Evolutionary conservation across 352 stramenopile genomes (phyloP).

Genomic region (Blastocystis sp.): DNA sequence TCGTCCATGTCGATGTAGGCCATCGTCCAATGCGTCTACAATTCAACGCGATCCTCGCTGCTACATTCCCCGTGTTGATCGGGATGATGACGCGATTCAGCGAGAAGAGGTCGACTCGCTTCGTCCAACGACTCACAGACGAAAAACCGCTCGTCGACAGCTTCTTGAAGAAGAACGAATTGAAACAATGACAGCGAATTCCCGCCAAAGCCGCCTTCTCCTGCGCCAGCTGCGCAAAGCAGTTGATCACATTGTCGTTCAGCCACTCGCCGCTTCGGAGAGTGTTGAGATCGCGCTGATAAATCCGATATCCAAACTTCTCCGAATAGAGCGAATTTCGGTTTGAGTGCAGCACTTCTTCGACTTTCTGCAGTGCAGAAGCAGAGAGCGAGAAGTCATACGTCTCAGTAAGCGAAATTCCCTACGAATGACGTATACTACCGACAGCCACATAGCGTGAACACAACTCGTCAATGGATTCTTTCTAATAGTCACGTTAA

Average conservation of each 20-base stretch:
- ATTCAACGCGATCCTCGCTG: not conserved
- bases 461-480: not conserved
- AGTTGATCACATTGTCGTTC: slow-evolving; percentile 59
- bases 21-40: slow-evolving; percentile 50
- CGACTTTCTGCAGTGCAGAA: not conserved
- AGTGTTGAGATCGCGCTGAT: slow-evolving; percentile 14
- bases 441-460: too few relatives aligned
- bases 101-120: slow-evolving; percentile 63
- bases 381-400: not conserved
- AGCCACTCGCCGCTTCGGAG: not conserved
- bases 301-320: slow-evolving; percentile 36
- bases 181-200: slow-evolving; percentile 61
- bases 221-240: not conserved
- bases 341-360: not conserved
- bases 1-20: slow-evolving; percentile 19
- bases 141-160: slow-evolving; percentile 61
- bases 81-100: slow-evolving; percentile 65
- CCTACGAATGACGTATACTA: not conserved
- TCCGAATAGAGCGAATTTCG: not conserved
- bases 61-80: slow-evolving; percentile 62
- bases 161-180: slow-evolving; percentile 66
- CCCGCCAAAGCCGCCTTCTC: not conserved
- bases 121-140: slow-evolving; percentile 64
- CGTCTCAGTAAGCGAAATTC: not conserved
- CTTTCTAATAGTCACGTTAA: not conserved